Percentiles rank a stretch among this genome's conserved stretches.
Conservation (phyloP, 345 rosid species). For the Arabis alpina region DNA sequence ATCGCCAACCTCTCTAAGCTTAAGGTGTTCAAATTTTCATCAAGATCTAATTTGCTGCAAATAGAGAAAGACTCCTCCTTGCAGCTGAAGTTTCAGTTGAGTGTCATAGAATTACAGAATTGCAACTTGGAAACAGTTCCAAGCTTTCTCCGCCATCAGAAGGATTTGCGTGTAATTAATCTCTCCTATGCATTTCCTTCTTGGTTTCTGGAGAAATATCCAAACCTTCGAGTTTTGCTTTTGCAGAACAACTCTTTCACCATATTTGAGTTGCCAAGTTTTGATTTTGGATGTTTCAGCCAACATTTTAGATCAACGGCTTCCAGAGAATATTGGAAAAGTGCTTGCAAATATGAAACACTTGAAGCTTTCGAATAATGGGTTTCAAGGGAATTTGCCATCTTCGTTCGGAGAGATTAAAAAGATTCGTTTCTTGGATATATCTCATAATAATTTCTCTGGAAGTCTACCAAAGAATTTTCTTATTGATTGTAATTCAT, state of each 20-base stretch:
- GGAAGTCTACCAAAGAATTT: neutral
- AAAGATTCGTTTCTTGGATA: neutral
- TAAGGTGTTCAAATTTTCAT: conserved; percentile 28
- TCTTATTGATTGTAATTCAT: neutral
- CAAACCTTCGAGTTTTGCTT: conserved; percentile 9
- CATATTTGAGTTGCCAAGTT: neutral
- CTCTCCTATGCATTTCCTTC: conserved; percentile 18
- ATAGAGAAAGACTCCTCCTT: neutral
- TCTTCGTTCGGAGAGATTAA: conserved; percentile 1
- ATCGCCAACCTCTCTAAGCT: conserved; percentile 22
- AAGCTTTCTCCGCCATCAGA: conserved; percentile 20
- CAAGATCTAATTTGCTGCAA: neutral
- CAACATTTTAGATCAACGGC: neutral
- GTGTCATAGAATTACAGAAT: neutral
- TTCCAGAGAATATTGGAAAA: neutral
- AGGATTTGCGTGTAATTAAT: conserved; percentile 15
- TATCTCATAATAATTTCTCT: conserved; percentile 23
- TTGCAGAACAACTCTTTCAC: conserved; percentile 23
- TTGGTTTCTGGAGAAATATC: conserved; percentile 7
- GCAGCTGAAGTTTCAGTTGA: conserved; percentile 18
- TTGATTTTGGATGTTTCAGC: neutral
- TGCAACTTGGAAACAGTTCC: conserved; percentile 20
- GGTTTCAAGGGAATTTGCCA: conserved; percentile 5
- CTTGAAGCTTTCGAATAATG: conserved; percentile 12
- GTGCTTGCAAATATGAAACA: neutral